These are phyloP conservation scores for Diaporthe vaccinii DNA, from an alignment of 2,329 filamentous ascomycete species.

Conservation along the genomic window DNA sequence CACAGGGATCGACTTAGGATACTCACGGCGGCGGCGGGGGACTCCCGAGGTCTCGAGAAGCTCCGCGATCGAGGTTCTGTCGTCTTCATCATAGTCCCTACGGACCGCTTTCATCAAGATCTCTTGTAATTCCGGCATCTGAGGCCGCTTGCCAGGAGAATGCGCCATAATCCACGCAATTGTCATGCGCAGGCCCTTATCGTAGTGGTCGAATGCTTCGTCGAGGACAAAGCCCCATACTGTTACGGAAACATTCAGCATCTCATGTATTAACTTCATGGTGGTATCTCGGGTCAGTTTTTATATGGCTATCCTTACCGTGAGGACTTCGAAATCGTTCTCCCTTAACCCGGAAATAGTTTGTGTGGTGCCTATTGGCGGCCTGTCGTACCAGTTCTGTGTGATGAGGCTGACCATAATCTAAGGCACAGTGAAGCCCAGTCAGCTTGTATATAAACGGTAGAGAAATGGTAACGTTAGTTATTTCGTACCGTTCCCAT, in stretches of 20 bases:
- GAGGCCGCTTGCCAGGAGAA: neutral
- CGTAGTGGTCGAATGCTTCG: neutral
- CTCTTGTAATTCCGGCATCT: neutral
- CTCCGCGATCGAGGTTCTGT: conserved; percentile 4
- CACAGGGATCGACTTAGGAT: neutral
- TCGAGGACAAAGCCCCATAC: neutral
- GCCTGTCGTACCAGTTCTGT: neutral
- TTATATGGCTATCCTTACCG: neutral
- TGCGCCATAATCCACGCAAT: neutral
- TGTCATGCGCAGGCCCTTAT: neutral
- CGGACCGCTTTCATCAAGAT: neutral
- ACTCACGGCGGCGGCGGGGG: neutral
- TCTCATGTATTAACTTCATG: no score
- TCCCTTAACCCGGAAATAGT: neutral
- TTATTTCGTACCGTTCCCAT: neutral
- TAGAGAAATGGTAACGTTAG: neutral
- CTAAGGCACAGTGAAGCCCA: neutral
- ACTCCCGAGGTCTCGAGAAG: neutral
- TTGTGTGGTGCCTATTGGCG: neutral
- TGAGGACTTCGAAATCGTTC: neutral
- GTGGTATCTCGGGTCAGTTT: no score
- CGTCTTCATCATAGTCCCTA: neutral
- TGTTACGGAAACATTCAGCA: neutral
- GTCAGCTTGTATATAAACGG: neutral
- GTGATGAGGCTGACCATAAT: neutral